A percentile compares a stretch with the other conserved stretches of the same genome.
phyloP scores from a whole-genome alignment of 164 flowering plant species.

The Liquidambar formosana region DNA sequence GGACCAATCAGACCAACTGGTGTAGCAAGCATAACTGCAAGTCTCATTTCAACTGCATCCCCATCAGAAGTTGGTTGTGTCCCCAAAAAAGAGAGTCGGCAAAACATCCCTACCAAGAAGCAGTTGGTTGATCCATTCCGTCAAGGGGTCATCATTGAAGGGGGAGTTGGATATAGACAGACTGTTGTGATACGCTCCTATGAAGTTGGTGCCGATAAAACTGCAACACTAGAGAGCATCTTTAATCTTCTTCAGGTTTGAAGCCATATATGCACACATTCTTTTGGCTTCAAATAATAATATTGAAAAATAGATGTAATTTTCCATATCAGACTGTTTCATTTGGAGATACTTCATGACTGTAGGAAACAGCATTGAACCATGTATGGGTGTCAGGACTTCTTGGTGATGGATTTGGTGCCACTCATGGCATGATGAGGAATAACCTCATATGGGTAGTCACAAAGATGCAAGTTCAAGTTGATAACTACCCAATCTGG shows the following conservation, averaged over 20 bases:
- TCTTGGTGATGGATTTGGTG: slow-evolving; percentile 58
- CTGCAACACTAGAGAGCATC: slow-evolving; percentile 62
- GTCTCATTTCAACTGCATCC: slow-evolving; percentile 14
- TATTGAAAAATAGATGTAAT: no score
- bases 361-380: slow-evolving; percentile 68
- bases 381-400: slow-evolving; percentile 63
- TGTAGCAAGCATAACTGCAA: slow-evolving; percentile 20
- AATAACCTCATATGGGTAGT: slow-evolving; percentile 65
- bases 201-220: slow-evolving; percentile 74
- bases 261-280: no score
- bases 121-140: slow-evolving; percentile 45
- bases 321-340: neutral
- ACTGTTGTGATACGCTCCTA: slow-evolving; percentile 64
- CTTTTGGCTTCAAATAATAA: no score
- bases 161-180: slow-evolving; percentile 64
- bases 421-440: slow-evolving; percentile 56
- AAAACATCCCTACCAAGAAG: slow-evolving; percentile 54
- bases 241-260: slow-evolving; percentile 76
- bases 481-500: slow-evolving; percentile 56
- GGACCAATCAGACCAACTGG: no score
- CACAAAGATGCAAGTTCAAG: slow-evolving; percentile 47
- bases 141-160: slow-evolving; percentile 54
- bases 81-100: slow-evolving; percentile 25
- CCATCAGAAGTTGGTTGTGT: slow-evolving; percentile 14
- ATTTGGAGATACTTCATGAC: neutral